phyloP scores from a whole-genome alignment of 768 basidiomycete species.

The Strobilomyces confusus region DNA sequence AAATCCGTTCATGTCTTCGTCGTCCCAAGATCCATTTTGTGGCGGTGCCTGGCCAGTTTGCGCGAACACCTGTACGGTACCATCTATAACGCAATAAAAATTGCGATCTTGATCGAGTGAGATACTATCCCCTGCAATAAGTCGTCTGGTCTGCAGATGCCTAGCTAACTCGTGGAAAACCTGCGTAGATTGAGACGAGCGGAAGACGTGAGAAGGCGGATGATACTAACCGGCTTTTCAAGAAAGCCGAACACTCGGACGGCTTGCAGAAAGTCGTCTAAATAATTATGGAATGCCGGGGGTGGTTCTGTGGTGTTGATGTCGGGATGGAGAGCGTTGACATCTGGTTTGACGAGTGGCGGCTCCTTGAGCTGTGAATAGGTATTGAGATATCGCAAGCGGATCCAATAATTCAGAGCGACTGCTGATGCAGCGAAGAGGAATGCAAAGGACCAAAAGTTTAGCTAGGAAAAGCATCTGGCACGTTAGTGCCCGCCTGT shows the following conservation, averaged over 20 bases:
- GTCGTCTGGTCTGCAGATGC: constrained; percentile 90
- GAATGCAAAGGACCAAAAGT: constrained; percentile 86
- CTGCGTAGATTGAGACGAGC: constrained; percentile 33
- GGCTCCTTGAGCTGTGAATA: constrained; percentile 77
- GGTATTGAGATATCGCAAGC: constrained; percentile 73
- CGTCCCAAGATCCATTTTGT: constrained; percentile 64
- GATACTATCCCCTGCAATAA: constrained; percentile 94
- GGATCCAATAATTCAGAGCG: constrained; percentile 79
- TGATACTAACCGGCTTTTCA: constrained; percentile 80
- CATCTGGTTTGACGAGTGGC: constrained; percentile 77
- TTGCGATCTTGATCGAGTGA: constrained; percentile 88
- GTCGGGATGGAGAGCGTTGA: constrained; percentile 87
- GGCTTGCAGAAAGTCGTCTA: constrained; percentile 95
- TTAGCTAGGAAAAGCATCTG: constrained; percentile 49
- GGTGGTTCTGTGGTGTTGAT: constrained; percentile 73
- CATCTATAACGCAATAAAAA: constrained; percentile 98
- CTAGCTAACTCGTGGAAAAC: constrained; percentile 97
- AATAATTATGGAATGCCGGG: constrained; percentile 88
- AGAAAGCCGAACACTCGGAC: constrained; percentile 95
- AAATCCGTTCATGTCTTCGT: constrained; percentile 91
- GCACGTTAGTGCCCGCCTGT: background rate
- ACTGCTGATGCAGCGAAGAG: constrained; percentile 66
- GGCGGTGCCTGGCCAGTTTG: constrained; percentile 54
- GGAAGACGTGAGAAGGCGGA: background rate
- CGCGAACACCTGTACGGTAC: constrained; percentile 92